Conservation (phyloP, 2,329 filamentous ascomycete genomes). For the Colletotrichum incanum region DNA sequence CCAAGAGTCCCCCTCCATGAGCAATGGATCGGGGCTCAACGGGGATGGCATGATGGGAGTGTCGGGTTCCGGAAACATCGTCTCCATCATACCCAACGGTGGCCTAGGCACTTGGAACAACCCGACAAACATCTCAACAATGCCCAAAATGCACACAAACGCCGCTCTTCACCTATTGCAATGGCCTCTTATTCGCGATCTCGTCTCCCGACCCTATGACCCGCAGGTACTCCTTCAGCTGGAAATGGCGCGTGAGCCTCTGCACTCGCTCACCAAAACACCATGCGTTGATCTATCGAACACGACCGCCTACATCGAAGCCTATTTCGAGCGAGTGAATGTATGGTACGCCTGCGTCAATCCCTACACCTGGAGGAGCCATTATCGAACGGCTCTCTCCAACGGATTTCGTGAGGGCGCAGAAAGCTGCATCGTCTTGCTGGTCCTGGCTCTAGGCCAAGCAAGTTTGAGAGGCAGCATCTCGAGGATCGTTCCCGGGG, state of each 20-base stretch:
- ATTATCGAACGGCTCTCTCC: slow-evolving; percentile 82
- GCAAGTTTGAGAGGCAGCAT: slow-evolving; percentile 84
- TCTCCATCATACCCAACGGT: slow-evolving; percentile 71
- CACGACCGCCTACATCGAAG: slow-evolving; percentile 81
- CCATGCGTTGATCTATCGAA: slow-evolving; percentile 81
- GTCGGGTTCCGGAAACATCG: slow-evolving; percentile 61
- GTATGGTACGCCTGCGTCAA: slow-evolving; percentile 91
- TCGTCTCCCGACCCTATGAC: slow-evolving; percentile 84
- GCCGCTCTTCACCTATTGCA: slow-evolving; percentile 84
- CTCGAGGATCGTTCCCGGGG: slow-evolving; percentile 77
- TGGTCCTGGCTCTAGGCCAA: slow-evolving; percentile 84
- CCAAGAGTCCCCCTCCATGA: slow-evolving; percentile 76
- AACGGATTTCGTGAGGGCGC: slow-evolving; percentile 84
- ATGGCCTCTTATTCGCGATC: slow-evolving; percentile 84
- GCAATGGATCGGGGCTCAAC: slow-evolving; percentile 74
- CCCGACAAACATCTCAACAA: slow-evolving; percentile 81
- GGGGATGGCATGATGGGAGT: slow-evolving; percentile 70
- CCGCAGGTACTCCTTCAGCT: slow-evolving; percentile 86
- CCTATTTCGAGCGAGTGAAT: slow-evolving; percentile 86
- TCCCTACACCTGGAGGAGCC: slow-evolving; percentile 83
- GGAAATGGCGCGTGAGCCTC: slow-evolving; percentile 84
- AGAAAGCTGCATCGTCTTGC: slow-evolving; percentile 85
- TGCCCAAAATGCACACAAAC: slow-evolving; percentile 89
- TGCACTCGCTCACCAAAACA: slow-evolving; percentile 76
- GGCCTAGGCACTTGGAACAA: slow-evolving; percentile 82